Evolutionary conservation across 345 rosid genomes (phyloP).

Genomic region (Brassica rapa): DNA sequence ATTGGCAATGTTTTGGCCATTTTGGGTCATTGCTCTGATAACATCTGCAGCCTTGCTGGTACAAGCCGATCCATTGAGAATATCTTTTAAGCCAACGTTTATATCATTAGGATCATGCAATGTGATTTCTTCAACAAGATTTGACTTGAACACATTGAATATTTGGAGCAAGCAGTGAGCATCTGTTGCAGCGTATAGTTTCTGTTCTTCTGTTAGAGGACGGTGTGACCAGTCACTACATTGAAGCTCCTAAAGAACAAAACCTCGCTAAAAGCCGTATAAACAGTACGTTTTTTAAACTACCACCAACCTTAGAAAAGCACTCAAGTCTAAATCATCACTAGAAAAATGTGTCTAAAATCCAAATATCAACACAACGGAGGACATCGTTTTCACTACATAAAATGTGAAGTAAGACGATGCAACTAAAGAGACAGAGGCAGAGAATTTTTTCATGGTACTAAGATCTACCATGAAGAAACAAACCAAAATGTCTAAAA

Average conservation of each 20-base stretch:
- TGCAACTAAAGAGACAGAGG: not conserved
- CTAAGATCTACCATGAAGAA: too few species aligned
- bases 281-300: not conserved
- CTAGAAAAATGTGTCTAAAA: not conserved
- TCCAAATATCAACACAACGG: too few species aligned
- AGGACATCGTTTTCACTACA: too few species aligned
- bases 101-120: conserved; percentile 32
- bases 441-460: not conserved
- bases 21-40: conserved; percentile 53
- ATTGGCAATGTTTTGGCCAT: conserved; percentile 44
- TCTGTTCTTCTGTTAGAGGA: conserved; percentile 94
- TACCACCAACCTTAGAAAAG: not conserved
- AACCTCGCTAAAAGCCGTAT: conserved; percentile 32
- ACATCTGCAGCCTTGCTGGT: conserved; percentile 61
- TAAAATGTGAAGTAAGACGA: too few species aligned
- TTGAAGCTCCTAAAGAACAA: conserved; percentile 80
- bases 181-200: conserved; percentile 80
- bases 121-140: conserved; percentile 46
- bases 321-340: not conserved
- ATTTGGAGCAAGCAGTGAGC: conserved; percentile 84
- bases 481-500: too few species aligned
- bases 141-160: conserved; percentile 54
- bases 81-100: conserved; percentile 66
- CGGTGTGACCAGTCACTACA: conserved; percentile 98
- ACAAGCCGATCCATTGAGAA: conserved; percentile 46